Evolutionary conservation across 2,329 filamentous ascomycete genomes (phyloP), one percentile per base, ranked within the genome.

Genomic region (Pseudogymnoascus sp.): DNA sequence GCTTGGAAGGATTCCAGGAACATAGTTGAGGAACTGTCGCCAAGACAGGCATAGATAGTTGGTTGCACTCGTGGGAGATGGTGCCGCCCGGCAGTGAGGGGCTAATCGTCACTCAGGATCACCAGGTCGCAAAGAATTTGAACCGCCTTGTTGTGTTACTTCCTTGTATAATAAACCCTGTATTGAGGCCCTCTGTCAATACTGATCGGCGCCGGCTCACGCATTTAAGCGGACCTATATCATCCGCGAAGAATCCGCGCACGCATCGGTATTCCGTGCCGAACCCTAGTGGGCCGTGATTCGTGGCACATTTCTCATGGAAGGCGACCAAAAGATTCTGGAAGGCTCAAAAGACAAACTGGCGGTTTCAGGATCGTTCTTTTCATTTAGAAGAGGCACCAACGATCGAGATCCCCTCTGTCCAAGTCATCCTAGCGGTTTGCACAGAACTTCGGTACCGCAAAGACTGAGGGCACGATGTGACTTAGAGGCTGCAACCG

Each of bases 1-100:
- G 73, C 72, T 17, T 74, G 73, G 73, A 74, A 73, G 40, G 70
- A 74, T 47, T 68, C 69, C 10, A 67, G 73, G 61, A 74, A 74
- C 64, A 72, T 74, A 61, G 71, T 73, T 13, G 71, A 70, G 19
- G 67, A 71, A 60, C 63, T 74, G 15, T 72, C 71, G 62, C 71
- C 71, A 38, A 68, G 26, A 26, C 23, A 38, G 59, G 9, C 50
- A 57, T 57, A 57, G 50, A 57, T 57, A 57, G 31, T 57, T 57
- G 28, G 28, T 21, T 57, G 28, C 50, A 21, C 50, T 57, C 31
- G 50, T 33, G 28, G 50, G n/a, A 6, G 8, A 57, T 33, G 26
- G 28, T 57, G 28, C 50, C 28, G 50, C 28, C 50, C 50, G 50
- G 50, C 50, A 57, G 50, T 57, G 50, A 57, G 50, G 28, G 50